A percentile compares a stretch with the other conserved stretches of the same genome.
Conservation (phyloP, 495 filamentous ascomycete genomes). For the Ascodesmis nigricans region DNA sequence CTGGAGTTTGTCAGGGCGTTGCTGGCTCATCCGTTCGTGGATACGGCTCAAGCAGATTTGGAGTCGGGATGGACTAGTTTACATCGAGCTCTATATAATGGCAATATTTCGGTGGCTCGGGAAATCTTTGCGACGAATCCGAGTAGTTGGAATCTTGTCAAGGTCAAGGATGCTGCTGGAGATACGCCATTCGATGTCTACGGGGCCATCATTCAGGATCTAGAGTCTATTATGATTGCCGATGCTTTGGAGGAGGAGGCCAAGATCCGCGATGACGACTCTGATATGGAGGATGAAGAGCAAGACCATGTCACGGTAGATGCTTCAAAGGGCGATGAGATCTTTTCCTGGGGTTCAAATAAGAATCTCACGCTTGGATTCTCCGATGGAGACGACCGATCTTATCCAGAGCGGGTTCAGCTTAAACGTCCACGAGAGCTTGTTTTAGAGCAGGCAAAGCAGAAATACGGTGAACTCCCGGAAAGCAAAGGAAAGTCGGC, state of each 20-base stretch:
- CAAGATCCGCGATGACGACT: slow-evolving; percentile 1
- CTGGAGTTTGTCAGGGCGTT: slow-evolving; percentile 52
- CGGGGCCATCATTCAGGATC: no score
- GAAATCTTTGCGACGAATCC: slow-evolving; percentile 49
- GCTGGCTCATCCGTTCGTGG: slow-evolving; percentile 57
- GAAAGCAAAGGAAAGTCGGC: slow-evolving; percentile 4
- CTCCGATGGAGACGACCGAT: slow-evolving; percentile 78
- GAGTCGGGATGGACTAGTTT: slow-evolving; percentile 94
- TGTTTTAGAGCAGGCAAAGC: slow-evolving; percentile 25
- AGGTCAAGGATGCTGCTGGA: slow-evolving; percentile 86
- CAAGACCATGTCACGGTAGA: slow-evolving; percentile 14
- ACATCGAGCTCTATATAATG: slow-evolving; percentile 79
- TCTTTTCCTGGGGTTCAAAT: slow-evolving; percentile 86
- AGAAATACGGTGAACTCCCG: slow-evolving; percentile 1
- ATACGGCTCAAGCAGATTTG: slow-evolving; percentile 64
- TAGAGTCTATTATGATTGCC: slow-evolving; percentile 13
- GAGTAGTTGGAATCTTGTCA: slow-evolving; percentile 45
- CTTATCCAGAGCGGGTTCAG: slow-evolving; percentile 65
- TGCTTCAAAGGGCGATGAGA: slow-evolving; percentile 50
- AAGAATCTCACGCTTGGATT: slow-evolving; percentile 84
- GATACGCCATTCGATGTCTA: slow-evolving; percentile 39
- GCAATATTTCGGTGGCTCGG: slow-evolving; percentile 70
- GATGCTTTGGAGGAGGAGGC: slow-evolving; percentile 26
- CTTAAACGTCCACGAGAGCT: slow-evolving; percentile 65
- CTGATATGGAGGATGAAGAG: slow-evolving; percentile 3